Conservation (phyloP, 768 basidiomycete genomes). For the Tylopilus rubrobrunneus region DNA sequence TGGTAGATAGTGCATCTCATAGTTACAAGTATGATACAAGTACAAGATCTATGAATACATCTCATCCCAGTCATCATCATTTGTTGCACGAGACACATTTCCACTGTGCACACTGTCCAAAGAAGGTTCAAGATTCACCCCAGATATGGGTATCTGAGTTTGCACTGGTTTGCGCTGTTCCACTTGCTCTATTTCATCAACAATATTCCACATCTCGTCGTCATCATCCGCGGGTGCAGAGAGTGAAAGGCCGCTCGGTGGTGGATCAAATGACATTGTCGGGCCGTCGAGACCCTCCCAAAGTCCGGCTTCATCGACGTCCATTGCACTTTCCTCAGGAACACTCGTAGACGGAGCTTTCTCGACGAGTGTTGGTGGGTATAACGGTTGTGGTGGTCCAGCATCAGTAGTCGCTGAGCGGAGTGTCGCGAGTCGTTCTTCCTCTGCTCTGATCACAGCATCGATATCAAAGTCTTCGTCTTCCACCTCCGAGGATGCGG, state of each 20-base stretch:
- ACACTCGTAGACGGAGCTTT: slow-evolving; percentile 6
- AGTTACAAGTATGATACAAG: neutral
- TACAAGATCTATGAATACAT: slow-evolving; percentile 47
- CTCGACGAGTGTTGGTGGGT: slow-evolving; percentile 2
- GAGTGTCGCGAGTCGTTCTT: slow-evolving; percentile 29
- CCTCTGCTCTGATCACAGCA: slow-evolving; percentile 45
- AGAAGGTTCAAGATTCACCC: slow-evolving; percentile 17
- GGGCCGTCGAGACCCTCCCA: slow-evolving; percentile 29
- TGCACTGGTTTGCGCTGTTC: slow-evolving; percentile 4
- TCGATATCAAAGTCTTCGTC: slow-evolving; percentile 53
- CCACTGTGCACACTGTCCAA: slow-evolving; percentile 6
- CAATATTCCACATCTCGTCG: slow-evolving; percentile 71
- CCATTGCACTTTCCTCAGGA: slow-evolving; percentile 14
- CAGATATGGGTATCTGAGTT: slow-evolving; percentile 23
- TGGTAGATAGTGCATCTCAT: no score
- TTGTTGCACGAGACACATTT: slow-evolving; percentile 25
- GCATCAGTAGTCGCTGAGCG: slow-evolving; percentile 11
- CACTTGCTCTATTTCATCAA: slow-evolving; percentile 49
- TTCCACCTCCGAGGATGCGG: slow-evolving; percentile 38
- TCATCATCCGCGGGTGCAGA: slow-evolving; percentile 37
- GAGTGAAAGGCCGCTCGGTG: neutral
- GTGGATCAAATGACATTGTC: neutral
- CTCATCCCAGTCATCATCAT: slow-evolving; percentile 60
- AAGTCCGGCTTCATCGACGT: slow-evolving; percentile 39
- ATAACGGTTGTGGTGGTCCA: neutral